These are phyloP conservation scores for Saccharomycopsis hybrid DNA, from an alignment of 1,139 yeast species.

Conservation along the genomic window DNA sequence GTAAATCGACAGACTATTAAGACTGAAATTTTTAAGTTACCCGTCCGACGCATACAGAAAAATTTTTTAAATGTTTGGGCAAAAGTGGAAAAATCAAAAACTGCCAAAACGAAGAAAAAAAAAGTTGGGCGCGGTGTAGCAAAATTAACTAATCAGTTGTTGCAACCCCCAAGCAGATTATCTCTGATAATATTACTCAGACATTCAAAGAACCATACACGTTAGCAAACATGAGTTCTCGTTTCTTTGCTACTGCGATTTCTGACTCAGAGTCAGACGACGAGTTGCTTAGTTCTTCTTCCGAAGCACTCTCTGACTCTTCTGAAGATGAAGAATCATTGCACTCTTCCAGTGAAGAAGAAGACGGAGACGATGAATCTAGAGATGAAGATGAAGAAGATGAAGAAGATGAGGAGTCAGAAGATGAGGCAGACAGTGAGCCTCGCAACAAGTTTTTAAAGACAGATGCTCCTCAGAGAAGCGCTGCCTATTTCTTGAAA, in stretches of 20 bases:
- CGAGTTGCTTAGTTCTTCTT: constrained; percentile 56
- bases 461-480: constrained; percentile 26
- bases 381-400: constrained; percentile 31
- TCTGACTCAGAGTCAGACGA: constrained; percentile 46
- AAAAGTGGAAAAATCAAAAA: no score
- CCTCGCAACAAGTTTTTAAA: constrained; percentile 26
- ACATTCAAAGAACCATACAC: no score
- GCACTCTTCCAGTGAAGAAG: constrained; percentile 39
- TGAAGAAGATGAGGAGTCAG: constrained; percentile 35
- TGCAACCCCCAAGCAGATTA: no score
- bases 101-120: no score
- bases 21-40: no score
- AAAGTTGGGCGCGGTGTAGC: no score
- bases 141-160: no score
- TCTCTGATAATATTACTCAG: no score
- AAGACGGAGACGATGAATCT: constrained; percentile 28
- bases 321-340: constrained; percentile 47
- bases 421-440: constrained; percentile 38
- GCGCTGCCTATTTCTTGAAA: constrained; percentile 55
- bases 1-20: no score
- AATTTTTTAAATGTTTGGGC: no score
- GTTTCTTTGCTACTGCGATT: constrained; percentile 18
- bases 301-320: constrained; percentile 53
- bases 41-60: no score
- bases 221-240: constrained; percentile 17